Percentiles rank a stretch among this genome's conserved stretches.
Conservation (phyloP, 2,329 filamentous ascomycete species). For the Diaporthe eres region DNA sequence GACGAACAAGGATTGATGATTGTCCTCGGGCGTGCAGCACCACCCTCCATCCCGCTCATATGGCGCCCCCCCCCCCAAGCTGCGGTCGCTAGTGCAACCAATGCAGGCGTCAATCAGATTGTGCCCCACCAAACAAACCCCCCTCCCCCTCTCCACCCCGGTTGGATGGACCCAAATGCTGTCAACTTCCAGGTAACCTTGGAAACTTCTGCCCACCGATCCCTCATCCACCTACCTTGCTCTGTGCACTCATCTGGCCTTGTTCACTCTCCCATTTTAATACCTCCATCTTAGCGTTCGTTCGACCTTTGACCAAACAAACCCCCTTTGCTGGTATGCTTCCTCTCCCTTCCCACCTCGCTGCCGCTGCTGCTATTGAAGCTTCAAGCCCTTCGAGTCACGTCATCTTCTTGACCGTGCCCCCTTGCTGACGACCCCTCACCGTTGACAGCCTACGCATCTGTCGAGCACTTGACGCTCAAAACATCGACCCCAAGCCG, state of each 20-base stretch:
- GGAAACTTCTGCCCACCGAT: slow-evolving; percentile 36
- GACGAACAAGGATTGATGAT: slow-evolving; percentile 1
- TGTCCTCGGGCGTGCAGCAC: neutral
- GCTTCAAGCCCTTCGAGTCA: slow-evolving; percentile 31
- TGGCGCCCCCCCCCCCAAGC: neutral
- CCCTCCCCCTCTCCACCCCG: slow-evolving; percentile 24
- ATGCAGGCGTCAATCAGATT: slow-evolving; percentile 17
- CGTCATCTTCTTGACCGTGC: slow-evolving; percentile 33
- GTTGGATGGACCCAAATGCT: slow-evolving; percentile 27
- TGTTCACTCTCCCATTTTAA: slow-evolving; percentile 29
- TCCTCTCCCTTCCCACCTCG: neutral
- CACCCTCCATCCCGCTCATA: neutral
- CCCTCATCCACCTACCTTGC: slow-evolving; percentile 34
- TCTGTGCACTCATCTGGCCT: slow-evolving; percentile 34
- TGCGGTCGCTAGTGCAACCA: slow-evolving; percentile 26
- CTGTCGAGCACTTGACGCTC: slow-evolving; percentile 32
- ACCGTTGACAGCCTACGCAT: slow-evolving; percentile 40
- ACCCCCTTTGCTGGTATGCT: slow-evolving; percentile 34
- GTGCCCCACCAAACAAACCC: slow-evolving; percentile 37
- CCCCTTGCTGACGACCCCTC: slow-evolving; percentile 42
- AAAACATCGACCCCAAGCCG: slow-evolving; percentile 30
- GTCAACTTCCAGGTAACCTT: slow-evolving; percentile 39
- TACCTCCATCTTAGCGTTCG: slow-evolving; percentile 34
- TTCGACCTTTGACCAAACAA: slow-evolving; percentile 32
- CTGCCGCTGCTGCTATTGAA: neutral